Evolutionary conservation across 352 stramenopile species (phyloP).

Genomic region (Sclerospora graminicola): DNA sequence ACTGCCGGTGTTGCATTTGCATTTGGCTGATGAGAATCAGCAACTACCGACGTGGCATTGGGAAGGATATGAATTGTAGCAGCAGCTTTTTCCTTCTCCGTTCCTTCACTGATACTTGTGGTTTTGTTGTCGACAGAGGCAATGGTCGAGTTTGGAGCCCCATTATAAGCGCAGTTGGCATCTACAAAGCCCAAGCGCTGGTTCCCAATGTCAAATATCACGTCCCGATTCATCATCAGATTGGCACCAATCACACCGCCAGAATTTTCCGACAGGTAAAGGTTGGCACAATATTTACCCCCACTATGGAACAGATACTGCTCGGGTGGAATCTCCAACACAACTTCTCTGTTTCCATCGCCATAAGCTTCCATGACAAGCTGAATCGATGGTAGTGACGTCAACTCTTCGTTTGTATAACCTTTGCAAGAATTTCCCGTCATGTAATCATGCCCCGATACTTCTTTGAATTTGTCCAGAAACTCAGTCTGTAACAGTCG

Average conservation of each 20-base stretch:
- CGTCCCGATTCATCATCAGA: slow-evolving; percentile 74
- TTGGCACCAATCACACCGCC: slow-evolving; percentile 77
- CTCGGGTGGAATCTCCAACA: slow-evolving; percentile 43
- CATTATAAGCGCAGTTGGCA: slow-evolving; percentile 39
- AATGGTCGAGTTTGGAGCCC: slow-evolving; percentile 3
- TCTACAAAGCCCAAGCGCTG: slow-evolving; percentile 73
- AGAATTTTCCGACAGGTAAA: slow-evolving; percentile 58
- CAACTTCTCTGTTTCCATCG: slow-evolving; percentile 44
- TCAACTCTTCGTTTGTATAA: slow-evolving; percentile 42
- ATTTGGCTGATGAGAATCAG: slow-evolving; percentile 1
- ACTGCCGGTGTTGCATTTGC: slow-evolving; percentile 4
- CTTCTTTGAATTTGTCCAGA: slow-evolving; percentile 39
- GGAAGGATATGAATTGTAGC: slow-evolving; percentile 6
- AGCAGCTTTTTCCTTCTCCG: slow-evolving; percentile 4
- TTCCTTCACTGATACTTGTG: slow-evolving; percentile 4
- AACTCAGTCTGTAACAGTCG: slow-evolving; percentile 43
- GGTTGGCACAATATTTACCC: slow-evolving; percentile 42
- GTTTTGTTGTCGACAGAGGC: slow-evolving; percentile 2
- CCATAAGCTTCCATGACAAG: slow-evolving; percentile 54
- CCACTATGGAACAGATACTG: slow-evolving; percentile 54
- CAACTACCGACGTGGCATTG: slow-evolving; percentile 1
- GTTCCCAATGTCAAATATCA: slow-evolving; percentile 69
- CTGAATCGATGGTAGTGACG: slow-evolving; percentile 52
- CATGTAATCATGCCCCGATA: slow-evolving; percentile 39
- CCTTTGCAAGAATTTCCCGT: slow-evolving; percentile 30